Evolutionary conservation across 2,329 filamentous ascomycete genomes (phyloP), one percentile per base, ranked within the genome.

Genomic region (Colletotrichum lentis): DNA sequence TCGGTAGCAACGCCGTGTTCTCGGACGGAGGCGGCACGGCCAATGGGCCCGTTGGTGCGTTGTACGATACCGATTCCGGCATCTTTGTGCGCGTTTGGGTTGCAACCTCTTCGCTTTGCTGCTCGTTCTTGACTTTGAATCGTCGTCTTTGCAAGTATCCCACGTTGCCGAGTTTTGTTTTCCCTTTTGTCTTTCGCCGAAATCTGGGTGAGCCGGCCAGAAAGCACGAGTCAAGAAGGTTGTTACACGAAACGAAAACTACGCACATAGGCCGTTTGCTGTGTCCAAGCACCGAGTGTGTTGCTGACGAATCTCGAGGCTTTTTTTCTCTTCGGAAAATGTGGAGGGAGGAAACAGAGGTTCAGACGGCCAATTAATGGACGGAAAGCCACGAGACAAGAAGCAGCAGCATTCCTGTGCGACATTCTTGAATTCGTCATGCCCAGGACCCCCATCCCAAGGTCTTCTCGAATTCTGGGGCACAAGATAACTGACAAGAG

Each of bases 1-100:
- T 71, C 20, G 69, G 65, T 10, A 71, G 61, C 27, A 71, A 58
- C 12, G 70, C 68, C 41, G 68, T 66, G 20, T 46, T 71, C 57
- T 71, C 70, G 49, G 64, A 63, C 39, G 49, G 68, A 14, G 44
- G 44, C 49, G 44, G 31, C 41, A 24, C 37, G 5, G 56, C 14
- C 18, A 49, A n/a, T 20, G 54, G 41, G 43, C 54, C 39, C 64
- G 7, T 10, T 31, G 43, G 24, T 7, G 68, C 61, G 16, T 53
- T 55, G 65, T 56, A 57, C 12, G 56, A 62, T 14, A 65, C 49
- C 14, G 46, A 49, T 22, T 62, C 63, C 44, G 52, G 37, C 67
- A 69, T 69, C 20, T 52, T 67, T n/a, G 39, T 31, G 16, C n/a
- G 12, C 31, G 49, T 16, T 52, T n/a, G 62, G 2, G 20, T 41